Evolutionary conservation across 192 early-diverging fungal genomes (phyloP).

Genomic region (Entomortierella chlamydospora): DNA sequence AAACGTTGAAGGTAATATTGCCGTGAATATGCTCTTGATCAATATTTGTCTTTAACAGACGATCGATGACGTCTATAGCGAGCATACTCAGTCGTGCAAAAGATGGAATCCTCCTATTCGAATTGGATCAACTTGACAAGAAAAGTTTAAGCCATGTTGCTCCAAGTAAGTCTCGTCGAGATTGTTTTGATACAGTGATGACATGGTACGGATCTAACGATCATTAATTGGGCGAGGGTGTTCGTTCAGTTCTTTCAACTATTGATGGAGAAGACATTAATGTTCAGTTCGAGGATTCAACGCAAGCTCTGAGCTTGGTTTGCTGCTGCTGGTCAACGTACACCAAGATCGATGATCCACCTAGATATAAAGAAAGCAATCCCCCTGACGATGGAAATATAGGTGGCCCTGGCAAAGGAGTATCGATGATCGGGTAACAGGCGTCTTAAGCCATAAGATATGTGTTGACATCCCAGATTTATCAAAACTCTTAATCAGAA

Average conservation of each 20-base stretch:
- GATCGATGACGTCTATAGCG: too few relatives aligned
- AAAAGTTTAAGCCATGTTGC: conserved; percentile 2
- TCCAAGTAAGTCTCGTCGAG: conserved; percentile 20
- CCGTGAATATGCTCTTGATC: too few relatives aligned
- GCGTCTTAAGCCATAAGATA: neutral
- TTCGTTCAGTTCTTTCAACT: conserved; percentile 4
- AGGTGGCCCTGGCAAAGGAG: neutral
- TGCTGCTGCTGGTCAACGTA: conserved; percentile 44
- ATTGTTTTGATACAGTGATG: too few relatives aligned
- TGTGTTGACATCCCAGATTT: too few relatives aligned
- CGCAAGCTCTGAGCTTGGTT: conserved; percentile 1
- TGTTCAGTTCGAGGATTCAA: conserved; percentile 9
- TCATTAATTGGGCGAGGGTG: too few relatives aligned
- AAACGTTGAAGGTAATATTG: neutral
- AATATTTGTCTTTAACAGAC: too few relatives aligned
- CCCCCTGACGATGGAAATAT: neutral
- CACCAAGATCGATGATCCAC: neutral
- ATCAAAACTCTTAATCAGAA: too few relatives aligned
- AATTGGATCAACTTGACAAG: conserved; percentile 32
- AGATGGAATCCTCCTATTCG: conserved; percentile 25
- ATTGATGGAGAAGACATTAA: conserved; percentile 15
- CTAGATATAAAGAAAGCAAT: neutral
- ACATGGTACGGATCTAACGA: too few relatives aligned
- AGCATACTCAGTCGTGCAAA: neutral
- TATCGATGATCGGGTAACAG: conserved; percentile 27